phyloP scores from a whole-genome alignment of 371 early-diverging fungal genomes.

The Choanephora cucurbitarum region DNA sequence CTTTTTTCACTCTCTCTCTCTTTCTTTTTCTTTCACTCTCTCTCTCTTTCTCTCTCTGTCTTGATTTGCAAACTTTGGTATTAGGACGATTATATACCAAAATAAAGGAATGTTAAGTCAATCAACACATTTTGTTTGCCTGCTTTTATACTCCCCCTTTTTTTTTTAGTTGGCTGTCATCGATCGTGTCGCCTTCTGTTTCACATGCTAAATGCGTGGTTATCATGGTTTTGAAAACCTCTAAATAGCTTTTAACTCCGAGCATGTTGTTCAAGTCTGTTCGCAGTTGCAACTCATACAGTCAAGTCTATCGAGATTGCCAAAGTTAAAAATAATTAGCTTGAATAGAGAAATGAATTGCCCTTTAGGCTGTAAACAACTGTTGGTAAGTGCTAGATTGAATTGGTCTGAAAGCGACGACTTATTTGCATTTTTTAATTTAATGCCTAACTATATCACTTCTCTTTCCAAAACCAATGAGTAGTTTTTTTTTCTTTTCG shows the following conservation, averaged over 20 bases:
- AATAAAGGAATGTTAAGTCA: too few relatives aligned
- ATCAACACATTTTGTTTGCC: neutral
- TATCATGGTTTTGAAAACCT: neutral
- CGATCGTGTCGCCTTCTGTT: constrained; percentile 17
- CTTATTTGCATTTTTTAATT: too few relatives aligned
- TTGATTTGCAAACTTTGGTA: too few relatives aligned
- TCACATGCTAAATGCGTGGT: constrained; percentile 25
- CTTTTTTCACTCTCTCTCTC: neutral
- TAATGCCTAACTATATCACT: too few relatives aligned
- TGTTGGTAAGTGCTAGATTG: too few relatives aligned
- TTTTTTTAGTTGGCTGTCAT: constrained; percentile 8
- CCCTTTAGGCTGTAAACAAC: too few relatives aligned
- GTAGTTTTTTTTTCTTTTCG: constrained; percentile 14
- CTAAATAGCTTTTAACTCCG: constrained; percentile 1
- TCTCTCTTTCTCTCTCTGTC: too few relatives aligned
- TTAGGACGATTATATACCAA: too few relatives aligned
- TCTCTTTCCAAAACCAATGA: neutral
- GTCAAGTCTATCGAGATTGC: neutral
- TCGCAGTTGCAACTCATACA: neutral
- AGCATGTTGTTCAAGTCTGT: constrained; percentile 11
- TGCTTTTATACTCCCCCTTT: neutral
- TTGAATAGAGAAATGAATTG: too few relatives aligned
- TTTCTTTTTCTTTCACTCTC: neutral
- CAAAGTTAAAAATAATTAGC: too few relatives aligned
- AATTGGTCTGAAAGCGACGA: too few relatives aligned